These are phyloP conservation scores for Deinandra increscens DNA, from an alignment of 129 eudicot genomes.

Conservation along the genomic window DNA sequence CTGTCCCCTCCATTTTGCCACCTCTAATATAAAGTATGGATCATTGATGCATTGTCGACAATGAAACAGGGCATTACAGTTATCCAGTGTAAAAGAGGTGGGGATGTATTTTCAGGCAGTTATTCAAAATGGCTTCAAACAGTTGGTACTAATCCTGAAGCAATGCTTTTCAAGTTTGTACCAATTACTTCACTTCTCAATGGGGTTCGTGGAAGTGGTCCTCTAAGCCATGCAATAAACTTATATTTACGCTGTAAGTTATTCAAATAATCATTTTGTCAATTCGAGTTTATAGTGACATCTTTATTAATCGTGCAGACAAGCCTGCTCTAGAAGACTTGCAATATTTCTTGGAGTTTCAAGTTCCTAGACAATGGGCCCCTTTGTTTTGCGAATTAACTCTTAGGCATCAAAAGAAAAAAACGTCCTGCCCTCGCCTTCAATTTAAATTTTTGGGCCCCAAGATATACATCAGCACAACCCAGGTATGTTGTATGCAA, in stretches of 20 bases:
- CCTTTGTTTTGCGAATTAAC: conserved; percentile 25
- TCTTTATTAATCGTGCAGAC: background rate
- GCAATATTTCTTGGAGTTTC: conserved; percentile 29
- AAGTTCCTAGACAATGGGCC: conserved; percentile 33
- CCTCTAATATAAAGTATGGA: no score
- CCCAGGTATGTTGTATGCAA: conserved; percentile 20
- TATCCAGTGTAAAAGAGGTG: conserved; percentile 26
- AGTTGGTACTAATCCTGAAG: conserved; percentile 28
- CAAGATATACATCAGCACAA: conserved; percentile 25
- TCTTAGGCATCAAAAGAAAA: conserved; percentile 29
- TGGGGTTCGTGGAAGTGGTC: conserved; percentile 30
- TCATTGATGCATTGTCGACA: conserved; percentile 6
- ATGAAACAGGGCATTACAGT: conserved; percentile 28
- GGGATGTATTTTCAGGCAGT: conserved; percentile 31
- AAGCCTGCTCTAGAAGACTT: conserved; percentile 26
- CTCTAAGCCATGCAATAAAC: conserved; percentile 29
- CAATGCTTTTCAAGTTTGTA: conserved; percentile 26
- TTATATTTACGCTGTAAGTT: conserved; percentile 31
- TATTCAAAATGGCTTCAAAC: conserved; percentile 33
- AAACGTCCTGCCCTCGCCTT: conserved; percentile 28
- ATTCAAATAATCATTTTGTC: background rate
- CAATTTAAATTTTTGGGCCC: conserved; percentile 22
- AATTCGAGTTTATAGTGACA: background rate
- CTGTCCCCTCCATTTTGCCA: background rate
- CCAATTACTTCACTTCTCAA: conserved; percentile 32